These are phyloP conservation scores for Monilinia fructicola DNA, from an alignment of 2,329 filamentous ascomycete genomes.

Conservation along the genomic window DNA sequence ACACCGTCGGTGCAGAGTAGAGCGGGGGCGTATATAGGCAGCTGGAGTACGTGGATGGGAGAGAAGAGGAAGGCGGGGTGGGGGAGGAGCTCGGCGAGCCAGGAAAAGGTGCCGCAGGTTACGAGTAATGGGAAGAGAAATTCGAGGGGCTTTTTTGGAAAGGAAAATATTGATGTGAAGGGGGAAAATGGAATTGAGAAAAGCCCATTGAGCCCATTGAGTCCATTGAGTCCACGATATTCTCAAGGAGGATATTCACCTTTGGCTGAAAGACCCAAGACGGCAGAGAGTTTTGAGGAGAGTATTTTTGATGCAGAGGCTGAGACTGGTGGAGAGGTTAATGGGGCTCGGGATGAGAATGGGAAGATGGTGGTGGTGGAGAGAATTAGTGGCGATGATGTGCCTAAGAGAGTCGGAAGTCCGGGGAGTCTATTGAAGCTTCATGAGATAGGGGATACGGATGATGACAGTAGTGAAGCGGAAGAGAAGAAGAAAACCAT, in stretches of 20 bases:
- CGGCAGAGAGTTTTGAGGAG: slow-evolving; percentile 37
- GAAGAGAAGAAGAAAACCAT: slow-evolving; percentile 12
- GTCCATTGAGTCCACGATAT: slow-evolving; percentile 36
- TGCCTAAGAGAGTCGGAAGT: not conserved
- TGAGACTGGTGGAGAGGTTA: not conserved
- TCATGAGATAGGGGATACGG: not conserved
- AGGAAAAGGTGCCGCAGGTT: slow-evolving; percentile 75
- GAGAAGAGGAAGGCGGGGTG: slow-evolving; percentile 65
- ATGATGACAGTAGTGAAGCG: not conserved
- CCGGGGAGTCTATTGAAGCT: not conserved
- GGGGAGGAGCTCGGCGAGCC: slow-evolving; percentile 57
- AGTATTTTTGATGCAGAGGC: slow-evolving; percentile 40
- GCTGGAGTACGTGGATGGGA: slow-evolving; percentile 68
- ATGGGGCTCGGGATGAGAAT: not conserved
- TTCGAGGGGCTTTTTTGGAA: slow-evolving; percentile 25
- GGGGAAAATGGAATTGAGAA: slow-evolving; percentile 35
- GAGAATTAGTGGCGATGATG: not conserved
- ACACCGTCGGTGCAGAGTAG: slow-evolving; percentile 49
- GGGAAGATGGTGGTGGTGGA: slow-evolving; percentile 4
- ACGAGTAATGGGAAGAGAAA: slow-evolving; percentile 35
- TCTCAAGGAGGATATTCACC: slow-evolving; percentile 1
- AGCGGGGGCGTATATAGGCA: slow-evolving; percentile 64
- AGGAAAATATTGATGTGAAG: slow-evolving; percentile 27
- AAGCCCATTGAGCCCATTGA: slow-evolving; percentile 37
- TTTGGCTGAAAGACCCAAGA: slow-evolving; percentile 29